These are phyloP conservation scores for Hippophae rhamnoides DNA, from an alignment of 306 rosid genomes.

Conservation along the genomic window DNA sequence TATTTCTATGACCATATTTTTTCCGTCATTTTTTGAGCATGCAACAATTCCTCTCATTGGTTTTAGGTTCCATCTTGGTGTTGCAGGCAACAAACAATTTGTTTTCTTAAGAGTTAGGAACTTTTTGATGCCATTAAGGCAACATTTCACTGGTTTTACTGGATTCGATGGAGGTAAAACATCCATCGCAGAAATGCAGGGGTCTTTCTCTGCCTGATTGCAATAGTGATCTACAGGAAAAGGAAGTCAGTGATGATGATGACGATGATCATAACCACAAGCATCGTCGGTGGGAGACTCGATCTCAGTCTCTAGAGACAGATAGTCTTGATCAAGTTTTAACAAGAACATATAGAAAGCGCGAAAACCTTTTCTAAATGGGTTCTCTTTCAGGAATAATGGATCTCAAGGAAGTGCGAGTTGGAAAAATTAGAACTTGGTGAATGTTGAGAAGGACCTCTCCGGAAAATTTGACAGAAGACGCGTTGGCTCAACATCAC, in stretches of 20 bases:
- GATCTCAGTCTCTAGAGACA: slow-evolving; percentile 77
- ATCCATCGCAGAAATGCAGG: slow-evolving; percentile 60
- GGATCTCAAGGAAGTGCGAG: slow-evolving; percentile 54
- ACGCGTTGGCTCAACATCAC: slow-evolving; percentile 29
- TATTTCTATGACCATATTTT: too few species aligned
- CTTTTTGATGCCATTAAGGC: slow-evolving; percentile 20
- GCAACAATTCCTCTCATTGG: background rate
- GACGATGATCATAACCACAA: slow-evolving; percentile 85
- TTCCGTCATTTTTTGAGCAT: background rate
- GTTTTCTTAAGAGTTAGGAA: slow-evolving; percentile 28
- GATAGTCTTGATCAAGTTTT: slow-evolving; percentile 60
- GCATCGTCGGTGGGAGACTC: slow-evolving; percentile 67
- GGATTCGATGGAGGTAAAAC: slow-evolving; percentile 60
- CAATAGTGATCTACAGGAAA: slow-evolving; percentile 76
- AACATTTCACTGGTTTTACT: slow-evolving; percentile 18
- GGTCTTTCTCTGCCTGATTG: slow-evolving; percentile 53
- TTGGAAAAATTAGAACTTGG: slow-evolving; percentile 43
- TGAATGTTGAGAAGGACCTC: slow-evolving; percentile 36
- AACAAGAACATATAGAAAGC: slow-evolving; percentile 67
- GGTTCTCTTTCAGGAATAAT: slow-evolving; percentile 59
- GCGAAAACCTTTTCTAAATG: slow-evolving; percentile 60
- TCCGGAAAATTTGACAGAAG: slow-evolving; percentile 62
- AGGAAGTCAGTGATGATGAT: slow-evolving; percentile 80
- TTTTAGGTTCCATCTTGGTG: slow-evolving; percentile 28
- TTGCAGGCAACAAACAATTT: slow-evolving; percentile 22